A percentile compares a stretch with the other conserved stretches of the same genome.
Conservation (phyloP, 2,329 filamentous ascomycete species). For the Chaetothyriales sp. region DNA sequence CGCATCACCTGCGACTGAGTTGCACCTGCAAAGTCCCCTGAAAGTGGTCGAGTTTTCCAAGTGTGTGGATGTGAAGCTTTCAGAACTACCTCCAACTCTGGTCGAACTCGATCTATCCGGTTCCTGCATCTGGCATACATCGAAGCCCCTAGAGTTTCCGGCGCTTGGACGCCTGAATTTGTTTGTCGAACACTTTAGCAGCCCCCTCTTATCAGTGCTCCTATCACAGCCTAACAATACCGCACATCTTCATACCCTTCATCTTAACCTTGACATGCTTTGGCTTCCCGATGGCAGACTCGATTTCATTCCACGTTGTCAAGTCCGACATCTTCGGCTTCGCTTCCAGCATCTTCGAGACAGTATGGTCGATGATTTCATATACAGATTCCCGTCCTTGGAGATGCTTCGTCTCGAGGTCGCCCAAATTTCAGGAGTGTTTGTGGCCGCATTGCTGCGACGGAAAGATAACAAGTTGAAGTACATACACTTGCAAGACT, state of each 20-base stretch:
- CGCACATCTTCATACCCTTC: neutral
- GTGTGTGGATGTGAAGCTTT: neutral
- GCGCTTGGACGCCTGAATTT: neutral
- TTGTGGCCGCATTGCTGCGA: conserved; percentile 7
- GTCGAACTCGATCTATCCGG: neutral
- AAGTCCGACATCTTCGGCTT: conserved; percentile 2
- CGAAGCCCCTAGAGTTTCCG: neutral
- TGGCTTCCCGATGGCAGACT: neutral
- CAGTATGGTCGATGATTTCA: neutral
- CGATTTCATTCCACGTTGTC: conserved; percentile 1
- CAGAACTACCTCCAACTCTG: neutral
- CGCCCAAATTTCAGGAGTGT: conserved; percentile 6
- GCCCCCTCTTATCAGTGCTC: neutral
- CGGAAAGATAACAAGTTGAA: conserved; percentile 2
- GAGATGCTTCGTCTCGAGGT: conserved; percentile 4
- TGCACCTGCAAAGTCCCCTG: neutral
- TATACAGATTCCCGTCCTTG: conserved; percentile 1
- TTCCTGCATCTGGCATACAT: neutral
- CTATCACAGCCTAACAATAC: neutral
- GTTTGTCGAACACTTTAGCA: neutral
- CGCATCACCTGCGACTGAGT: neutral
- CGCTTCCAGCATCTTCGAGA: conserved; percentile 1
- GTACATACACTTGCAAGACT: conserved; percentile 3
- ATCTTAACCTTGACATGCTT: neutral
- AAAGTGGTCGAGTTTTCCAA: neutral